Conservation (phyloP, 139 green algal species). For the Astrephomene gubernaculifera region DNA sequence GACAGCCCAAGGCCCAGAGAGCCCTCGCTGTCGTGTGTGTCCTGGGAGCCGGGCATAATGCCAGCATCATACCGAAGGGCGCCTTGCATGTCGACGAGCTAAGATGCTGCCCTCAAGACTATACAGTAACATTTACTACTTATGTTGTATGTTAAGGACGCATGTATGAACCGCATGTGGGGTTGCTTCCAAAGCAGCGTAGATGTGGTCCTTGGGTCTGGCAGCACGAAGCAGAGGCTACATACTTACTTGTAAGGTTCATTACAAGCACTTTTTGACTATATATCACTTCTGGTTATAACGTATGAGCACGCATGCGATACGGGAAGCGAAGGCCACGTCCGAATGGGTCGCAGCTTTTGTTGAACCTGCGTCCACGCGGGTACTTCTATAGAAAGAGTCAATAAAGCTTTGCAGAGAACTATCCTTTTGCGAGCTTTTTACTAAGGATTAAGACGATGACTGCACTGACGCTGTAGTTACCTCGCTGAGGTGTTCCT, state of each 20-base stretch:
- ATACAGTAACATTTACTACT: background rate
- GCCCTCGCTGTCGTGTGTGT: slow-evolving; percentile 1
- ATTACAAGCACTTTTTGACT: too few relatives aligned
- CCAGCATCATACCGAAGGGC: background rate
- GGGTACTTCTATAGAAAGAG: background rate
- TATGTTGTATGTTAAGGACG: background rate
- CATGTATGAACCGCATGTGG: background rate
- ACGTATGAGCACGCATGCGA: too few relatives aligned
- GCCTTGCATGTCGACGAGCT: background rate
- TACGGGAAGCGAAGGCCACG: too few relatives aligned
- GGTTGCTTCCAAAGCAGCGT: too few relatives aligned
- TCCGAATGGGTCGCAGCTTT: too few relatives aligned
- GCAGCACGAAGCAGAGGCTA: too few relatives aligned
- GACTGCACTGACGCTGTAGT: background rate
- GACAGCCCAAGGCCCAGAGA: slow-evolving; percentile 6
- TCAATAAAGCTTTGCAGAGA: background rate
- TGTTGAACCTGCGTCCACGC: background rate
- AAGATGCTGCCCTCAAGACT: background rate
- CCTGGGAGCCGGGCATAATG: background rate
- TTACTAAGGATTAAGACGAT: background rate
- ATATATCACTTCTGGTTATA: too few relatives aligned
- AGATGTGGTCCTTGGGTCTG: background rate
- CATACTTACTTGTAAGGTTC: too few relatives aligned
- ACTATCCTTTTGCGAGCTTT: background rate
- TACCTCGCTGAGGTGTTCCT: background rate